Conservation (phyloP, 495 filamentous ascomycete genomes). For the Penicillium turbatum region DNA sequence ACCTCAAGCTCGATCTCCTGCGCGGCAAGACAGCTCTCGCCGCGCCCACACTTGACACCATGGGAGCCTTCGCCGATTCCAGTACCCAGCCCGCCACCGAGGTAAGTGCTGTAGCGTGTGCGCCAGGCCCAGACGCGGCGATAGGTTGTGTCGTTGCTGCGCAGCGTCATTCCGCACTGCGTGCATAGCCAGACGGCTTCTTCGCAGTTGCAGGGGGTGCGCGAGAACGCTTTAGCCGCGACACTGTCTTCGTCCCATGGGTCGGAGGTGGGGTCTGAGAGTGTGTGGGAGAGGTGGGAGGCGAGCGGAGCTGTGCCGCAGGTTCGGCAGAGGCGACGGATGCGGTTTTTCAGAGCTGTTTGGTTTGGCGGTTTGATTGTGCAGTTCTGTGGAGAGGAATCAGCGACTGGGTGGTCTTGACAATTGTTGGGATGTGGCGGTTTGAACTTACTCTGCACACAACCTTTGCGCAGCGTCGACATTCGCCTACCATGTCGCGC, state of each 20-base stretch:
- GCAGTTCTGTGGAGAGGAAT: slow-evolving; percentile 65
- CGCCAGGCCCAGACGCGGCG: slow-evolving; percentile 83
- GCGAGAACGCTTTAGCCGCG: slow-evolving; percentile 42
- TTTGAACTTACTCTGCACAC: slow-evolving; percentile 66
- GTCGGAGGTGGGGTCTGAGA: neutral
- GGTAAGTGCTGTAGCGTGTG: slow-evolving; percentile 72
- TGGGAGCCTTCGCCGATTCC: slow-evolving; percentile 86
- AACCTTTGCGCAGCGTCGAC: slow-evolving; percentile 67
- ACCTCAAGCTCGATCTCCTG: slow-evolving; percentile 73
- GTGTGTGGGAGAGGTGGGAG: slow-evolving; percentile 22
- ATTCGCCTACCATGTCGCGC: slow-evolving; percentile 77
- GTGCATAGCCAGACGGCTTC: slow-evolving; percentile 74
- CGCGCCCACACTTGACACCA: slow-evolving; percentile 78
- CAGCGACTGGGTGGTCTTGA: neutral
- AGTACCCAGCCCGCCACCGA: slow-evolving; percentile 70
- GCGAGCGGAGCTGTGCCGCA: slow-evolving; percentile 64
- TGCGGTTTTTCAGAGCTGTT: slow-evolving; percentile 58
- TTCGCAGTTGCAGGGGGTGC: slow-evolving; percentile 65
- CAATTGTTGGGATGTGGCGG: neutral
- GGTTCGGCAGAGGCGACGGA: slow-evolving; percentile 71
- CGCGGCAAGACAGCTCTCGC: slow-evolving; percentile 62
- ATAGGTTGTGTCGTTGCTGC: slow-evolving; percentile 68
- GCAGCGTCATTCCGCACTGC: slow-evolving; percentile 66
- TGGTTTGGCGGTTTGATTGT: slow-evolving; percentile 68
- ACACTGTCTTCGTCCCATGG: neutral